Evolutionary conservation across 805 yeast genomes (phyloP), one percentile per base, ranked within the genome.

Genomic region (Maudiozyma barnettii): DNA sequence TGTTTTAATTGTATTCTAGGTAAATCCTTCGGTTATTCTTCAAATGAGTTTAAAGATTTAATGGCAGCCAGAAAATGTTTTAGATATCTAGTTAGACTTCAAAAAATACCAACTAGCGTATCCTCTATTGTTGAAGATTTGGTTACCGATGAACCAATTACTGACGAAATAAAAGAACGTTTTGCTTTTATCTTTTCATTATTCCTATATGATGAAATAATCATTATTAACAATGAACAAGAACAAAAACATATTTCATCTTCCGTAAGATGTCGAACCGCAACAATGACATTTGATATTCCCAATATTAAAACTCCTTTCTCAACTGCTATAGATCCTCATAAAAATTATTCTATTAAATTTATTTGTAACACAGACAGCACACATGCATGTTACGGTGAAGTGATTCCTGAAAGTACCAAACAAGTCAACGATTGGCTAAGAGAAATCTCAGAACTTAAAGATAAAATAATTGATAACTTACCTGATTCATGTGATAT

Each of bases 61-160:
- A 60, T 70, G 65, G 59, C 67, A 45, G 39, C 63, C 2, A 64
- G 78, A 49, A 67, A 63, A 45, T 51, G 68, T 18, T 68, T 58
- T 54, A 54, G 63, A 40, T 51, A 58, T 12, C 42, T 67, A 16
- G 50, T 51, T 1, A 56, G 56, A 23, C 47, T 43, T 16, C 54
- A 51, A 21, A 35, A 45, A 1, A 51, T 59, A 44, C 72, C 54
- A 26, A 16, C 49, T 35, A 45, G 54, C 38, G 22, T 56, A 26
- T 37, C 48, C 36, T 42, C 41, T 14, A 51, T 62, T 29, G 26
- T 31, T 51, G 43, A 56, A 41, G 48, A 40, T 39, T 26, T 37
- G 13, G 45, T 54, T 50, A n/a, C 21, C 3, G 50, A 62, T 8
- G 12, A 43, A 14, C 40, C 31, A 10, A 18, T 60, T 0, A 55